phyloP scores from a whole-genome alignment of 2,329 filamentous ascomycete genomes.

The Aspergillus hortae region DNA sequence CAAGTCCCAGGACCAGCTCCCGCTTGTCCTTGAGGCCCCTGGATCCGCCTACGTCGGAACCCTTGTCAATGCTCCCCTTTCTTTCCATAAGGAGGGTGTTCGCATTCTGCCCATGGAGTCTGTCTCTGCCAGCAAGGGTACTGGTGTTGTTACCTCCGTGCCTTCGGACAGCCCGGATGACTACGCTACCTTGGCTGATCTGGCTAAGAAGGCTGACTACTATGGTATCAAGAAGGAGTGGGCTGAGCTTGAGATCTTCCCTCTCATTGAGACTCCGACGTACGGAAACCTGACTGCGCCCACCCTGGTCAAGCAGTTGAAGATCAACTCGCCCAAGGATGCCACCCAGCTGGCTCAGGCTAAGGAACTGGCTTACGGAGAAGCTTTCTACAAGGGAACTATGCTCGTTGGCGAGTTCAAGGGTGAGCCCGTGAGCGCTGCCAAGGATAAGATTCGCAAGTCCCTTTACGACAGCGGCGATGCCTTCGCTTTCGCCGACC shows the following conservation, averaged over 20 bases:
- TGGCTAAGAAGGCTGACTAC: constrained; percentile 92
- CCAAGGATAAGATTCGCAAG: constrained; percentile 79
- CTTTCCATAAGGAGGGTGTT: constrained; percentile 76
- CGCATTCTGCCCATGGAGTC: constrained; percentile 93
- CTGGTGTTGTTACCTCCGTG: constrained; percentile 91
- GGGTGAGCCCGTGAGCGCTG: constrained; percentile 79
- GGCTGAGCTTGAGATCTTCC: constrained; percentile 84
- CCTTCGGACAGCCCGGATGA: constrained; percentile 96
- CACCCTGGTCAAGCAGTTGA: constrained; percentile 81
- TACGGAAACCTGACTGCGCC: constrained; percentile 84
- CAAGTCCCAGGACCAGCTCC: constrained; percentile 65
- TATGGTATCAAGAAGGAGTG: constrained; percentile 96
- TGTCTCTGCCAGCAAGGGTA: constrained; percentile 89
- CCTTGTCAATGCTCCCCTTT: constrained; percentile 84
- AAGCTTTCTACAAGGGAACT: constrained; percentile 92
- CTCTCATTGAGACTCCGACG: constrained; percentile 83
- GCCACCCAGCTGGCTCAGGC: constrained; percentile 84
- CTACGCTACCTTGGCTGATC: constrained; percentile 80
- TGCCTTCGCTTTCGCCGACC: constrained; percentile 91
- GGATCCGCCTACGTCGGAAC: constrained; percentile 83
- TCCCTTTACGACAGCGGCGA: constrained; percentile 71
- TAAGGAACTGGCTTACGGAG: constrained; percentile 95
- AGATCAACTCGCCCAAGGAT: constrained; percentile 96
- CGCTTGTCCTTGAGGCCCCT: constrained; percentile 69
- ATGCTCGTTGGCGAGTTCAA: constrained; percentile 86